Conservation (phyloP, 495 filamentous ascomycete genomes). For the Lichenothelia convexa region DNA sequence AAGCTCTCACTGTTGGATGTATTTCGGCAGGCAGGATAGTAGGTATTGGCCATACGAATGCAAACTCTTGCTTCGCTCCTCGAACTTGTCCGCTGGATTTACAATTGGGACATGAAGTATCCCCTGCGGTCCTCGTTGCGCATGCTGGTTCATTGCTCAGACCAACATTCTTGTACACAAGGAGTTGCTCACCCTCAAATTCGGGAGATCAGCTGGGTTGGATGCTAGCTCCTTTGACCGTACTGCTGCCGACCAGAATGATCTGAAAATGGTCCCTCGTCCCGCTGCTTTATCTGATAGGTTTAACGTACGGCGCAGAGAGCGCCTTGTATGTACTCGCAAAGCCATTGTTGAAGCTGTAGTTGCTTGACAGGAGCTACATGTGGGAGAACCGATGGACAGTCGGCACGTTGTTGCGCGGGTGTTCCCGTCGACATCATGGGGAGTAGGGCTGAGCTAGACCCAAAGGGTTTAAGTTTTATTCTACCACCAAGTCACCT, state of each 20-base stretch:
- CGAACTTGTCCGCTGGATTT: slow-evolving; percentile 85
- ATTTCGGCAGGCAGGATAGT: slow-evolving; percentile 90
- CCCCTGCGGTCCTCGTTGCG: slow-evolving; percentile 21
- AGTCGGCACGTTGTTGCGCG: too few relatives aligned
- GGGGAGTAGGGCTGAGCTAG: too few relatives aligned
- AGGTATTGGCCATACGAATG: slow-evolving; percentile 94
- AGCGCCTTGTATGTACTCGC: slow-evolving; percentile 10
- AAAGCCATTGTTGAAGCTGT: slow-evolving; percentile 19
- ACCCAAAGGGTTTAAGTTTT: too few relatives aligned
- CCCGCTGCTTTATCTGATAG: background rate
- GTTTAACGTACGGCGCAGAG: slow-evolving; percentile 10
- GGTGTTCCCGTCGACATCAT: too few relatives aligned
- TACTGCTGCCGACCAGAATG: slow-evolving; percentile 14
- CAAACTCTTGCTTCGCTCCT: slow-evolving; percentile 61
- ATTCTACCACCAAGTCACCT: too few relatives aligned
- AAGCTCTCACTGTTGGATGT: slow-evolving; percentile 58
- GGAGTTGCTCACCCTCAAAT: slow-evolving; percentile 25
- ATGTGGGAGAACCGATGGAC: too few relatives aligned
- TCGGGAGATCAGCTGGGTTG: slow-evolving; percentile 16
- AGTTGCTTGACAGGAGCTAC: too few relatives aligned
- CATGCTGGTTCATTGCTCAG: slow-evolving; percentile 4
- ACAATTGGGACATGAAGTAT: slow-evolving; percentile 56
- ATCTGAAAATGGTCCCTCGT: slow-evolving; percentile 7
- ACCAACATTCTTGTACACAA: background rate
- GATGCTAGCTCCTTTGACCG: slow-evolving; percentile 15